Evolutionary conservation across 257 asterid genomes (phyloP).

Genomic region (Sherardia arvensis): DNA sequence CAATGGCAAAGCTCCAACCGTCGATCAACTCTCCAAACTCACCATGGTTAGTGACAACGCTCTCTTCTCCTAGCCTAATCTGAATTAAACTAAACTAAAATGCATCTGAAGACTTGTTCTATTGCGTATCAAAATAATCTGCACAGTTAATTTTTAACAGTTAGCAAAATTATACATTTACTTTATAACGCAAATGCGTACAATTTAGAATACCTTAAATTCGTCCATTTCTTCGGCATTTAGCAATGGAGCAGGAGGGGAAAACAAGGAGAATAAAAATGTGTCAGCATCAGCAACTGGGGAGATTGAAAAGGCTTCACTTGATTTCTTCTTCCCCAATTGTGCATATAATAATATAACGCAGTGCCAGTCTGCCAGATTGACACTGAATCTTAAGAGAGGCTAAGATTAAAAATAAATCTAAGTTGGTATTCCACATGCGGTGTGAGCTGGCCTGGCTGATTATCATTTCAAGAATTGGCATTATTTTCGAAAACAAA

Average conservation of each 20-base stretch:
- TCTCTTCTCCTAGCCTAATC: no score
- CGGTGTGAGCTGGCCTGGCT: constrained; percentile 10
- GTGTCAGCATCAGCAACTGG: neutral
- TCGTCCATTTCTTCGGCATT: neutral
- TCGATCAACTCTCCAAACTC: constrained; percentile 72
- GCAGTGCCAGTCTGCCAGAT: neutral
- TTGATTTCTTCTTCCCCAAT: neutral
- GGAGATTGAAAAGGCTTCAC: neutral
- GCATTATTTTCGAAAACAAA: neutral
- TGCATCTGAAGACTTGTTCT: no score
- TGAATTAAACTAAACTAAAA: no score
- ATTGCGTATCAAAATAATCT: no score
- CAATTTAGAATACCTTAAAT: neutral
- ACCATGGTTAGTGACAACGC: constrained; percentile 35
- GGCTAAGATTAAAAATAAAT: neutral
- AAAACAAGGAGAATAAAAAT: constrained; percentile 6
- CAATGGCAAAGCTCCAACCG: constrained; percentile 34
- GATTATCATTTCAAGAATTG: neutral
- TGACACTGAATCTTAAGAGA: constrained; percentile 12
- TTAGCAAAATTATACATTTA: no score
- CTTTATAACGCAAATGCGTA: neutral
- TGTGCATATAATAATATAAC: neutral
- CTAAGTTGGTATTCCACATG: neutral
- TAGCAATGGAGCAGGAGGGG: constrained; percentile 1
- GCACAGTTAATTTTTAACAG: no score